Evolutionary conservation across 2,329 filamentous ascomycete species (phyloP).

Genomic region (Verticillium longisporum): DNA sequence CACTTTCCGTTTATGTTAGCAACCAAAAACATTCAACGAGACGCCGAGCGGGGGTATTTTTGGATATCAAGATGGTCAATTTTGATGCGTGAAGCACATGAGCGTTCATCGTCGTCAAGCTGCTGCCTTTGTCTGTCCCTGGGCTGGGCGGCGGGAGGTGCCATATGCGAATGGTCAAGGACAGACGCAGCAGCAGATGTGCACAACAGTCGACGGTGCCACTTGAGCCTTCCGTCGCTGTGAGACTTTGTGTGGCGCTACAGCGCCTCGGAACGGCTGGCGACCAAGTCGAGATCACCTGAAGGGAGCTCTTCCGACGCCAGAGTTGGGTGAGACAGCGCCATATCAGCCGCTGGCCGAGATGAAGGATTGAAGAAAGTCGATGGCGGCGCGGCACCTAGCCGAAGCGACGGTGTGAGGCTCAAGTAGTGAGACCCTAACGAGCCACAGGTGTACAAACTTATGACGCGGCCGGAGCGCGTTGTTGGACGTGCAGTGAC

Average conservation of each 20-base stretch:
- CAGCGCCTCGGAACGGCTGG: not conserved
- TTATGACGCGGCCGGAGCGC: not conserved
- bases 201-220: not conserved
- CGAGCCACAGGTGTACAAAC: not conserved
- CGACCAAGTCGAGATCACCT: not conserved
- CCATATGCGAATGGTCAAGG: not conserved
- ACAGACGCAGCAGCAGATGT: not conserved
- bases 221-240: not conserved
- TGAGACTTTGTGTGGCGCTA: not conserved
- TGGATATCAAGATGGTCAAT: not conserved
- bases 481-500: not conserved
- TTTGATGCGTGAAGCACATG: not conserved
- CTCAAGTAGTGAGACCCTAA: not conserved
- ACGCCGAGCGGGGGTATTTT: not conserved
- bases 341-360: not conserved
- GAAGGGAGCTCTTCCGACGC: not conserved
- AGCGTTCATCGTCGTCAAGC: not conserved
- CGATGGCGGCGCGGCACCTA: not conserved
- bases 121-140: not conserved
- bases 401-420: not conserved
- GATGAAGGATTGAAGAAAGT: not conserved
- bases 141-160: not conserved
- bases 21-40: not conserved
- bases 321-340: not conserved
- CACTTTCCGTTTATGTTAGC: slow-evolving; percentile 10